phyloP scores from a whole-genome alignment of 2,329 filamentous ascomycete genomes.

The Ascochyta clinopodiicola region DNA sequence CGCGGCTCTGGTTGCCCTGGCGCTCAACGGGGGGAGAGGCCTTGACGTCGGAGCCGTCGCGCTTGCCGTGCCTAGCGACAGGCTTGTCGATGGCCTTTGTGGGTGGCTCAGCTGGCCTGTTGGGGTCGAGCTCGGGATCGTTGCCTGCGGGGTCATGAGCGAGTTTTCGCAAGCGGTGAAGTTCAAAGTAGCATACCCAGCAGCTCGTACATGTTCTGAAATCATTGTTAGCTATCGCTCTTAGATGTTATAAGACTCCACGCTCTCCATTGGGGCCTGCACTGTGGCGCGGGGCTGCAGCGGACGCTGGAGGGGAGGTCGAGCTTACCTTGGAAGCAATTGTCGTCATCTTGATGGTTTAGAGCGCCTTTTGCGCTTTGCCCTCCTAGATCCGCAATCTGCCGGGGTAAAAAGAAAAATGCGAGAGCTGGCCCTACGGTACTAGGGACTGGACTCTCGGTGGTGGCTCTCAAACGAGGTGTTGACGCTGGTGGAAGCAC shows the following conservation, averaged over 20 bases:
- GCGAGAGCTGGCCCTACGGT: slow-evolving; percentile 50
- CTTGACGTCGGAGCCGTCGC: slow-evolving; percentile 79
- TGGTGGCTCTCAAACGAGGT: slow-evolving; percentile 36
- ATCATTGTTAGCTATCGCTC: slow-evolving; percentile 46
- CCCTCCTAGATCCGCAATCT: slow-evolving; percentile 52
- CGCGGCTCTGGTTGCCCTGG: slow-evolving; percentile 36
- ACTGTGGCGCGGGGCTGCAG: slow-evolving; percentile 14
- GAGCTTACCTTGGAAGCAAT: slow-evolving; percentile 53
- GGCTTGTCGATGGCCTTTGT: slow-evolving; percentile 91
- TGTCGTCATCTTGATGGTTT: slow-evolving; percentile 50
- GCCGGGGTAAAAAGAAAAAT: slow-evolving; percentile 35
- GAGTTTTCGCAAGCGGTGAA: slow-evolving; percentile 18
- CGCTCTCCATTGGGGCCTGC: slow-evolving; percentile 17
- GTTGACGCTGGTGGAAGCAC: slow-evolving; percentile 38
- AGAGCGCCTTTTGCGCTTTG: slow-evolving; percentile 55
- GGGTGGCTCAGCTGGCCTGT: slow-evolving; percentile 77
- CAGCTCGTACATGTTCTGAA: slow-evolving; percentile 94
- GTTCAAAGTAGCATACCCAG: slow-evolving; percentile 73
- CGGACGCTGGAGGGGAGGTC: slow-evolving; percentile 19
- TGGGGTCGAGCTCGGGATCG: slow-evolving; percentile 73
- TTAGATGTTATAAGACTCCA: background rate
- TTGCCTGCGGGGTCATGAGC: slow-evolving; percentile 61
- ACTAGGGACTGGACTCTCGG: slow-evolving; percentile 50
- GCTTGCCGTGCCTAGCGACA: slow-evolving; percentile 78
- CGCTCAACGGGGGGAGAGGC: slow-evolving; percentile 47